Evolutionary conservation across 176 grass and related monocot species (phyloP).

Genomic region (Rhynchospora tenuis): DNA sequence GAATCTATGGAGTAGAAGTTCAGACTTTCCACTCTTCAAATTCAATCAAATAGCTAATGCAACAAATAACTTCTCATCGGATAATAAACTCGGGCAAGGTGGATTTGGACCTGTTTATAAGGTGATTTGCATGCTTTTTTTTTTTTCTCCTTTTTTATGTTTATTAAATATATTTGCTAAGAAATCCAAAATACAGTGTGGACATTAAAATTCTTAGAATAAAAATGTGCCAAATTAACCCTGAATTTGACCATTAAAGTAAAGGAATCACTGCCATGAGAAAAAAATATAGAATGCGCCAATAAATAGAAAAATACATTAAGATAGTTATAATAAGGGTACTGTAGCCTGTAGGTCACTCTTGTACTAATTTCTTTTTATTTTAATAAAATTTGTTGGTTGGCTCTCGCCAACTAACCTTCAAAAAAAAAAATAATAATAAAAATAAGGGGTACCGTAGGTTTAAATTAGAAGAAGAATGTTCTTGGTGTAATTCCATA

Average conservation of each 20-base stretch:
- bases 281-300: background rate
- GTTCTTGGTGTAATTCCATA: background rate
- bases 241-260: background rate
- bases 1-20: background rate
- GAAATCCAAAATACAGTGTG: background rate
- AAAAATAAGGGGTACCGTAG: too few species aligned
- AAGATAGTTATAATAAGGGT: background rate
- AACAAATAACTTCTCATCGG: conserved; percentile 12
- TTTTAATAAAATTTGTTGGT: too few species aligned
- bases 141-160: background rate
- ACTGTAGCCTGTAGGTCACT: too few species aligned
- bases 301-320: background rate
- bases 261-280: background rate
- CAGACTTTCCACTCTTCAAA: conserved; percentile 2
- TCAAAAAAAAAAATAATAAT: too few species aligned
- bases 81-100: conserved; percentile 24
- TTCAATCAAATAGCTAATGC: conserved; percentile 1
- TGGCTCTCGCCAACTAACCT: too few species aligned
- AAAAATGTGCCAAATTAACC: too few species aligned
- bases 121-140: background rate
- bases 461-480: background rate
- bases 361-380: too few species aligned
- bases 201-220: background rate
- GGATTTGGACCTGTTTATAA: conserved; percentile 27
- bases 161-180: background rate